Percentiles rank a stretch among this genome's conserved stretches.
Conservation (phyloP, 768 basidiomycete genomes). For the Mycena polygramma region DNA sequence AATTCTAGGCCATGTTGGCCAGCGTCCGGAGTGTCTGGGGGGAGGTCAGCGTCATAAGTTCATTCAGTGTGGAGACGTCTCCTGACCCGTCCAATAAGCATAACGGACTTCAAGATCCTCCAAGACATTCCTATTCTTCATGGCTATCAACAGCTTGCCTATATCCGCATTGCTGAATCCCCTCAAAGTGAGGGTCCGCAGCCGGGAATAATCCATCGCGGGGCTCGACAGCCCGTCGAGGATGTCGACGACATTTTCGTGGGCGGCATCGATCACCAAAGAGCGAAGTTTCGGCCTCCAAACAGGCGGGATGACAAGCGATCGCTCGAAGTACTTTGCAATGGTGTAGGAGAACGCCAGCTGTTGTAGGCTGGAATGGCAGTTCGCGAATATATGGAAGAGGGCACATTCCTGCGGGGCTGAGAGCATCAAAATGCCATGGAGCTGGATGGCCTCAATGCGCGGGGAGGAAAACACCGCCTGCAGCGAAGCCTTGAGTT, state of each 20-base stretch:
- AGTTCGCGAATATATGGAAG: not conserved
- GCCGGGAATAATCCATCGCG: constrained; percentile 1
- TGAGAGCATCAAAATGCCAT: not conserved
- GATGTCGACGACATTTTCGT: not conserved
- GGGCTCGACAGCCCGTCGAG: not conserved
- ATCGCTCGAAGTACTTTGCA: too few relatives aligned
- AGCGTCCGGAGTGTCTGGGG: too few relatives aligned
- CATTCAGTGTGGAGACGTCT: not conserved
- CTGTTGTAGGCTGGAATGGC: not conserved
- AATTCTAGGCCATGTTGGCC: not conserved
- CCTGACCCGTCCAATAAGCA: not conserved
- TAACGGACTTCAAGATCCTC: not conserved
- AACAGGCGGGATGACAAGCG: not conserved
- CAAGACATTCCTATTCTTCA: not conserved
- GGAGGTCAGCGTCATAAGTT: not conserved
- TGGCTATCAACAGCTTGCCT: not conserved
- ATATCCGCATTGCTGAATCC: not conserved
- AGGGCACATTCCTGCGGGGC: not conserved
- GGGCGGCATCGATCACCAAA: not conserved
- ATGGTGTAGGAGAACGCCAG: not conserved
- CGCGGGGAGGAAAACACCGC: not conserved
- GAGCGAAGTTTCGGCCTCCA: not conserved
- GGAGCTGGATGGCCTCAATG: not conserved
- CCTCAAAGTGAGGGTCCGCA: not conserved
- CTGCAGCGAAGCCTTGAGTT: not conserved